Conservation (phyloP, 228 moss, liverwort and hornwort species). For the Sphagnum fallax region DNA sequence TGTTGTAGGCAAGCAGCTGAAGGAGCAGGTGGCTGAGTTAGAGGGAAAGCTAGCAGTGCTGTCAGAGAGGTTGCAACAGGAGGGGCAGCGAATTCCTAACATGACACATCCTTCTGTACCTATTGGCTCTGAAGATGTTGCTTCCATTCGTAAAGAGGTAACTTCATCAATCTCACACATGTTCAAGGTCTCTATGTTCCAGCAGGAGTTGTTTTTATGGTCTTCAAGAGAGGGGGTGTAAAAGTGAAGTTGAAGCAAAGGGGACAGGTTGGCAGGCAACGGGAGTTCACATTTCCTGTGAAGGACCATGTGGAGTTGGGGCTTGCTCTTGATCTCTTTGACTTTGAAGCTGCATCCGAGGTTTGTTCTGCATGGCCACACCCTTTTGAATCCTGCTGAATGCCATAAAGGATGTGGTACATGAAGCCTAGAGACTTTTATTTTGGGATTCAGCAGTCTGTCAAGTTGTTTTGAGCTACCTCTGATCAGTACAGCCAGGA, state of each 20-base stretch:
- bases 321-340: slow-evolving; percentile 82
- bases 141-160: slow-evolving; percentile 71
- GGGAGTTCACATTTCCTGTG: slow-evolving; percentile 62
- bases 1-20: slow-evolving; percentile 66
- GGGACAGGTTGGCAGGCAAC: slow-evolving; percentile 70
- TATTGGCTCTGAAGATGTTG: slow-evolving; percentile 78
- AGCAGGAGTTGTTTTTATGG: neutral
- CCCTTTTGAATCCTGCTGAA: too few species aligned
- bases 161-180: too few species aligned
- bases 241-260: slow-evolving; percentile 6
- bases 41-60: slow-evolving; percentile 65
- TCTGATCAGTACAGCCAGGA: too few species aligned
- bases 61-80: slow-evolving; percentile 72
- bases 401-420: too few species aligned
- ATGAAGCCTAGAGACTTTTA: too few species aligned
- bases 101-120: slow-evolving; percentile 91
- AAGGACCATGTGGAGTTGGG: slow-evolving; percentile 85
- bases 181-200: neutral
- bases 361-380: slow-evolving; percentile 16
- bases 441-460: too few species aligned
- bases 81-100: slow-evolving; percentile 95
- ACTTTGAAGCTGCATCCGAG: slow-evolving; percentile 91
- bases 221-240: neutral
- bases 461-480: too few species aligned
- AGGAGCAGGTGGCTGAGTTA: slow-evolving; percentile 79